Evolutionary conservation across 176 grass and related monocot species (phyloP).

Genomic region (Rhipidocladum racemiflorum): DNA sequence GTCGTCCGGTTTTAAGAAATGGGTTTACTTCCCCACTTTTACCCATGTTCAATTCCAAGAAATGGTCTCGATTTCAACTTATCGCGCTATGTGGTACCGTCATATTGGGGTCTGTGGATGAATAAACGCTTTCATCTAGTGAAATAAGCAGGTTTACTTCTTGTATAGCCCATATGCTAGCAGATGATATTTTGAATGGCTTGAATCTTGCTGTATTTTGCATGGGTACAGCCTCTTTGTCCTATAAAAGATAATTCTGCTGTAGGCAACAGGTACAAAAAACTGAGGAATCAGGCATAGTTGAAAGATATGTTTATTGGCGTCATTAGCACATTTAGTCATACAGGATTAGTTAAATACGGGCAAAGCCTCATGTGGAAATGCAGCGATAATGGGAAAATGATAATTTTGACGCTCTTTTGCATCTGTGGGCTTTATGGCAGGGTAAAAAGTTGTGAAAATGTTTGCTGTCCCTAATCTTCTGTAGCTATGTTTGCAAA

Average conservation of each 20-base stretch:
- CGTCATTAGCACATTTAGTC: neutral
- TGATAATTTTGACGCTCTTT: neutral
- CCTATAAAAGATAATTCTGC: neutral
- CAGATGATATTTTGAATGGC: neutral
- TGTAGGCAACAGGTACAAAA: neutral
- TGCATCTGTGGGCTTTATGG: neutral
- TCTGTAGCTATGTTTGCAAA: neutral
- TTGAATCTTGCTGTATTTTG: neutral
- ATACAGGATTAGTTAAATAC: neutral
- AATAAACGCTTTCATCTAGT: neutral
- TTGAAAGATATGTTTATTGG: neutral
- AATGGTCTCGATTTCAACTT: neutral
- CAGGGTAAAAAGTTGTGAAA: neutral
- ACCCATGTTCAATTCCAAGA: neutral
- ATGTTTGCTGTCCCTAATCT: neutral
- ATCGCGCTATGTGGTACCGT: neutral
- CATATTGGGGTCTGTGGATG: neutral
- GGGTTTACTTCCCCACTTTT: neutral
- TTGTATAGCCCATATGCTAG: neutral
- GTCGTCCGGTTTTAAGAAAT: neutral
- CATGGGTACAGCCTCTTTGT: neutral
- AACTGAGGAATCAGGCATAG: neutral
- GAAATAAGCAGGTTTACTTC: neutral
- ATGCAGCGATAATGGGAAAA: neutral
- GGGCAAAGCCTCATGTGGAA: neutral